Evolutionary conservation across 2,329 filamentous ascomycete species (phyloP).

Genomic region (Hypoxylon sp.): DNA sequence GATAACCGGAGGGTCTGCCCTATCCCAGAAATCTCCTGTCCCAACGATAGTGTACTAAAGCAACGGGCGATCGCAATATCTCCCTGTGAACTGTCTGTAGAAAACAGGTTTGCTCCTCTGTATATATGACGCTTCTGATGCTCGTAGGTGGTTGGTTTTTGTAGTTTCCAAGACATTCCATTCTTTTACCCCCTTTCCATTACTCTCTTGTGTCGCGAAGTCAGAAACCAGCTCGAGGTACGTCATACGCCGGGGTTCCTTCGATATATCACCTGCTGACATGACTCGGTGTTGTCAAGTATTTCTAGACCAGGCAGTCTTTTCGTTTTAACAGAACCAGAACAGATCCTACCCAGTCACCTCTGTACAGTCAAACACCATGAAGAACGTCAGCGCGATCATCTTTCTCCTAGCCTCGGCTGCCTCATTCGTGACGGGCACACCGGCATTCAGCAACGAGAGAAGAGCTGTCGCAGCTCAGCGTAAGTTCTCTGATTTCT

Average conservation of each 20-base stretch:
- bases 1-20: slow-evolving; percentile 28
- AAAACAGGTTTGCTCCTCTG: slow-evolving; percentile 5
- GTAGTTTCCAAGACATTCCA: slow-evolving; percentile 20
- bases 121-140: slow-evolving; percentile 25
- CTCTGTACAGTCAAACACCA: slow-evolving; percentile 31
- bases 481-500: slow-evolving; percentile 5
- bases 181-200: slow-evolving; percentile 25
- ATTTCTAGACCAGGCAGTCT: slow-evolving; percentile 24
- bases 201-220: slow-evolving; percentile 14
- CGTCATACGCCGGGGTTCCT: background rate
- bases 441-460: slow-evolving; percentile 24
- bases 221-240: slow-evolving; percentile 19
- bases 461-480: slow-evolving; percentile 13
- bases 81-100: slow-evolving; percentile 9
- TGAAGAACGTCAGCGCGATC: slow-evolving; percentile 41
- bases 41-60: slow-evolving; percentile 29
- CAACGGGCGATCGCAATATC: slow-evolving; percentile 39
- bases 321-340: slow-evolving; percentile 6
- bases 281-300: slow-evolving; percentile 1
- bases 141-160: slow-evolving; percentile 4
- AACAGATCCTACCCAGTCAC: slow-evolving; percentile 7
- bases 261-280: slow-evolving; percentile 12
- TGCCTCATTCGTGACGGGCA: slow-evolving; percentile 35
- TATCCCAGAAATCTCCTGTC: slow-evolving; percentile 17
- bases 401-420: slow-evolving; percentile 35